Conservation (phyloP, 139 green algal genomes). For the Asterochloris erici region DNA sequence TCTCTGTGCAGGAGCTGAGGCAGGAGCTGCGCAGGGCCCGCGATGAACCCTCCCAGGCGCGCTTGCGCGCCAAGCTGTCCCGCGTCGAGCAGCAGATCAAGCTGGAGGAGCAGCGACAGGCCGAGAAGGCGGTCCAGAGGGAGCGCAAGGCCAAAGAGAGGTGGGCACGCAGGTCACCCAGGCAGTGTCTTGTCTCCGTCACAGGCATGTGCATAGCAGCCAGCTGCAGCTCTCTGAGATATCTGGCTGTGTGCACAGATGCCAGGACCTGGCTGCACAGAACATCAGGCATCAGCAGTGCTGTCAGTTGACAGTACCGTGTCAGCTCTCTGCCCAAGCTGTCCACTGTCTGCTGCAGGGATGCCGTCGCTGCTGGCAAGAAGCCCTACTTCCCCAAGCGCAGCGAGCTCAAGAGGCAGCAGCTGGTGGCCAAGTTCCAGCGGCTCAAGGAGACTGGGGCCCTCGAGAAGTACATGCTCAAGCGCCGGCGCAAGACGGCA, state of each 20-base stretch:
- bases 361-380: conserved; percentile 62
- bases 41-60: too few species aligned
- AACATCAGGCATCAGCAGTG: neutral
- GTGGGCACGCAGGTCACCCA: neutral
- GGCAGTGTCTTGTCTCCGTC: neutral
- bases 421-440: conserved; percentile 72
- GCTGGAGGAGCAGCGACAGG: conserved; percentile 40
- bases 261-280: neutral
- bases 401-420: conserved; percentile 40
- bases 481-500: conserved; percentile 82
- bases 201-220: neutral
- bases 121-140: neutral
- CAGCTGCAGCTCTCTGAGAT: neutral
- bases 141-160: neutral
- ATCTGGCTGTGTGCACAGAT: neutral
- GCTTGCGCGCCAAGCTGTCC: conserved; percentile 36
- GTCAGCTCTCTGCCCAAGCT: neutral
- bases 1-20: too few species aligned
- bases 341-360: neutral
- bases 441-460: conserved; percentile 62
- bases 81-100: conserved; percentile 50
- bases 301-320: too few species aligned
- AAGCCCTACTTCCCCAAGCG: conserved; percentile 69
- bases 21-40: too few species aligned
- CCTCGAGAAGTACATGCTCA: conserved; percentile 84